These are phyloP conservation scores for Solanum chiquidenum DNA, from an alignment of 257 asterid species.

Conservation along the genomic window DNA sequence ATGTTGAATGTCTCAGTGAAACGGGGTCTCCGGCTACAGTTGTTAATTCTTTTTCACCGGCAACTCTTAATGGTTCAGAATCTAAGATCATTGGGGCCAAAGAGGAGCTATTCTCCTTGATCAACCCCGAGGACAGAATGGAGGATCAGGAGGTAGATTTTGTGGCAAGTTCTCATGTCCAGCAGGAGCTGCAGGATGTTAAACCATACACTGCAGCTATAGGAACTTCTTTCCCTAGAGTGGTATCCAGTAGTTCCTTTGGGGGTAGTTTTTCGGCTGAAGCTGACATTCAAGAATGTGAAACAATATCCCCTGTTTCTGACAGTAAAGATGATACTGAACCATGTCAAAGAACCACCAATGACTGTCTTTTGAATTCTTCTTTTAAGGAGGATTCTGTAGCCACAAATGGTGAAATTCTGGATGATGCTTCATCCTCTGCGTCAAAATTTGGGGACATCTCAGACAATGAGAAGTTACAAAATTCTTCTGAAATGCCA, in stretches of 20 bases:
- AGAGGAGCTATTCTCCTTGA: slow-evolving; percentile 10
- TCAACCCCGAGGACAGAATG: slow-evolving; percentile 12
- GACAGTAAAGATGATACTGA: slow-evolving; percentile 23
- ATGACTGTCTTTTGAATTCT: not conserved
- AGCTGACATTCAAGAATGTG: not conserved
- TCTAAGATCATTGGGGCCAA: slow-evolving; percentile 4
- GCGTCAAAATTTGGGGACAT: slow-evolving; percentile 6
- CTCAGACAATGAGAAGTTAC: slow-evolving; percentile 5
- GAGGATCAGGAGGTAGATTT: slow-evolving; percentile 20
- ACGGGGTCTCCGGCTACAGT: slow-evolving; percentile 13
- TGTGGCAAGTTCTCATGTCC: slow-evolving; percentile 17
- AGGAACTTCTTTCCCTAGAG: slow-evolving; percentile 12
- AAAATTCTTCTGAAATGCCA: slow-evolving; percentile 5
- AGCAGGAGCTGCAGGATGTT: slow-evolving; percentile 19
- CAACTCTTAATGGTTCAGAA: slow-evolving; percentile 16
- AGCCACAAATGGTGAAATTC: slow-evolving; percentile 8
- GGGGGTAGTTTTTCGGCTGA: not conserved
- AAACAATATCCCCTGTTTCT: slow-evolving; percentile 5
- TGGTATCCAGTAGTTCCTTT: not conserved
- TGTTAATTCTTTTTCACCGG: slow-evolving; percentile 17
- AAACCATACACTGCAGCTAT: slow-evolving; percentile 7
- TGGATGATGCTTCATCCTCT: slow-evolving; percentile 12
- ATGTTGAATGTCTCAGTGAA: slow-evolving; percentile 19
- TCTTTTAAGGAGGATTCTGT: slow-evolving; percentile 7
- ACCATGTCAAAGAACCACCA: slow-evolving; percentile 2